These are phyloP conservation scores for Rhizopogon rudus DNA, from an alignment of 768 basidiomycete species.

Conservation along the genomic window DNA sequence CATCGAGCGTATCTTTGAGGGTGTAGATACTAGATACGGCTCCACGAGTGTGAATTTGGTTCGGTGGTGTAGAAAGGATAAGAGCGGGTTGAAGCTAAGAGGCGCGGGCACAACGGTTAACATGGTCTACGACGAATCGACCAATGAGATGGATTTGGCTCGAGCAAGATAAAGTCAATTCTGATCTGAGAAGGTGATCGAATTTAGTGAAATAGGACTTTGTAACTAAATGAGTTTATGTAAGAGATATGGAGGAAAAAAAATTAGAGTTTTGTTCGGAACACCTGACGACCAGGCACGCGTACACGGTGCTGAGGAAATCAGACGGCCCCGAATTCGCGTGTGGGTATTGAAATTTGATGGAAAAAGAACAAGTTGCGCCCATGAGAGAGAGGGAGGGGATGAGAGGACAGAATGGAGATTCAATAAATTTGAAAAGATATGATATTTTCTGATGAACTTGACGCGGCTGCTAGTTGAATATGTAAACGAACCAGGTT, in stretches of 20 bases:
- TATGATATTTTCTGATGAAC: no score
- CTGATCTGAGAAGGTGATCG: neutral
- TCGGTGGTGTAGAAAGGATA: no score
- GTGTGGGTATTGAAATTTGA: slow-evolving; percentile 4
- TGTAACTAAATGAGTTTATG: neutral
- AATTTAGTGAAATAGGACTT: neutral
- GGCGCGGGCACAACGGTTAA: no score
- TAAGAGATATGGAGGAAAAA: neutral
- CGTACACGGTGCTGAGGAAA: slow-evolving; percentile 10
- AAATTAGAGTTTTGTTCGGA: slow-evolving; percentile 13
- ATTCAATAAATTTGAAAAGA: neutral
- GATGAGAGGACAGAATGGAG: slow-evolving; percentile 1
- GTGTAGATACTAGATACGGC: no score
- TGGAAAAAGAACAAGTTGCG: neutral
- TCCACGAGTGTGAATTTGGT: no score
- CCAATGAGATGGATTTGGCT: no score
- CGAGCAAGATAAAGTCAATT: neutral
- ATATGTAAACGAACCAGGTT: slow-evolving; percentile 24
- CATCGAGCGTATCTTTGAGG: no score
- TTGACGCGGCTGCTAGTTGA: slow-evolving; percentile 19
- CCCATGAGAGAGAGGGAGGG: slow-evolving; percentile 1
- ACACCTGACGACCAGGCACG: slow-evolving; percentile 26
- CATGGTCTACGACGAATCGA: no score
- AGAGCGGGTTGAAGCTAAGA: no score
- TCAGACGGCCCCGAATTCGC: slow-evolving; percentile 13